Conservation (phyloP, 495 filamentous ascomycete species). For the Cenococcum geophilum region DNA sequence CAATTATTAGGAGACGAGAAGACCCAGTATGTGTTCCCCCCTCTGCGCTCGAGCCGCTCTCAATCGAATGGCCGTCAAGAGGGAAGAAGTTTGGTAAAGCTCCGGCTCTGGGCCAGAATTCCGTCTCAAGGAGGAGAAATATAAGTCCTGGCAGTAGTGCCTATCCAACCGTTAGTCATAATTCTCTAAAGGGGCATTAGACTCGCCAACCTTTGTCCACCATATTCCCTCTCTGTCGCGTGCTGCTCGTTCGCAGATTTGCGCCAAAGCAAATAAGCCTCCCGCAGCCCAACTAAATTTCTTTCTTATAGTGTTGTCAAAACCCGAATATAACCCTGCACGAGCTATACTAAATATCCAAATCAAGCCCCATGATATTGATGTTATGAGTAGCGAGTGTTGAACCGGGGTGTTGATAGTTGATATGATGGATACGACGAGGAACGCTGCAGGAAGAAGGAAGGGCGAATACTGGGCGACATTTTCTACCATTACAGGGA, state of each 20-base stretch:
- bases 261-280: conserved; percentile 32
- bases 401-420: conserved; percentile 25
- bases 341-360: conserved; percentile 27
- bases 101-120: conserved; percentile 11
- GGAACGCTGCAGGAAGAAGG: conserved; percentile 23
- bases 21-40: conserved; percentile 4
- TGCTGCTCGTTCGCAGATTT: conserved; percentile 33
- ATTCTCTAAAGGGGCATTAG: neutral
- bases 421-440: conserved; percentile 27
- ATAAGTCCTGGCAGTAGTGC: conserved; percentile 21
- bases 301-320: conserved; percentile 15
- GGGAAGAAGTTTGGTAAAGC: conserved; percentile 5
- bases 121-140: conserved; percentile 21
- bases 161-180: neutral
- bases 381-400: conserved; percentile 36
- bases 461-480: conserved; percentile 14
- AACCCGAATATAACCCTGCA: conserved; percentile 17
- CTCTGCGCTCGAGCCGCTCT: conserved; percentile 5
- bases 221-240: conserved; percentile 32
- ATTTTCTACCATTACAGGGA: conserved; percentile 21
- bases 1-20: conserved; percentile 17
- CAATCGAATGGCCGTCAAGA: conserved; percentile 6
- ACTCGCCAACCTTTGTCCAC: conserved; percentile 34
- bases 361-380: conserved; percentile 34
- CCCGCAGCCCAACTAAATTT: conserved; percentile 32